These are phyloP conservation scores for Xylariaceae sp. DNA, from an alignment of 2,329 filamentous ascomycete genomes.

Conservation along the genomic window DNA sequence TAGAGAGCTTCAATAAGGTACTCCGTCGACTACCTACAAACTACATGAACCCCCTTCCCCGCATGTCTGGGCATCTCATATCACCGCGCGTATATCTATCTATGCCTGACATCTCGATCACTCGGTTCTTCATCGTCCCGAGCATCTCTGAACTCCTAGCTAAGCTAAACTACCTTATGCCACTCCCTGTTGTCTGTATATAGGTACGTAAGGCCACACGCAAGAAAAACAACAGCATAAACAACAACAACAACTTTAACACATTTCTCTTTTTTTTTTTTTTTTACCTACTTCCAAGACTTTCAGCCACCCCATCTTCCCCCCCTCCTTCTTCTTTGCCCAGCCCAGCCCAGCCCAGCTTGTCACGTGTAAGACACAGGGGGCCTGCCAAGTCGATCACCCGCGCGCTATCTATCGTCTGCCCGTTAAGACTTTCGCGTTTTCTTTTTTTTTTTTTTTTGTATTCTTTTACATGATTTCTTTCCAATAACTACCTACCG, in stretches of 20 bases:
- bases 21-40: background rate
- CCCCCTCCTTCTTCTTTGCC: no score
- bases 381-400: slow-evolving; percentile 12
- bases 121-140: slow-evolving; percentile 2
- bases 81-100: slow-evolving; percentile 14
- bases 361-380: slow-evolving; percentile 4
- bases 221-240: no score
- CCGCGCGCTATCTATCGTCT: background rate
- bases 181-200: background rate
- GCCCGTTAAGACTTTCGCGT: no score
- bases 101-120: slow-evolving; percentile 15
- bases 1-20: slow-evolving; percentile 10
- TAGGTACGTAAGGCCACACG: background rate
- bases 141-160: background rate
- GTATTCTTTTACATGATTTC: no score
- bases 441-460: no score
- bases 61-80: slow-evolving; percentile 7
- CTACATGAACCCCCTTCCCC: slow-evolving; percentile 15
- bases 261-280: no score
- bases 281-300: no score
- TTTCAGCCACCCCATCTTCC: no score
- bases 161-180: background rate
- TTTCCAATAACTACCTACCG: no score
- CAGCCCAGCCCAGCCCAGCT: no score
- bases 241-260: no score